A percentile compares a stretch with the other conserved stretches of the same genome.
Conservation (phyloP, 805 yeast species). For the Komagataella kurtzmanii region DNA sequence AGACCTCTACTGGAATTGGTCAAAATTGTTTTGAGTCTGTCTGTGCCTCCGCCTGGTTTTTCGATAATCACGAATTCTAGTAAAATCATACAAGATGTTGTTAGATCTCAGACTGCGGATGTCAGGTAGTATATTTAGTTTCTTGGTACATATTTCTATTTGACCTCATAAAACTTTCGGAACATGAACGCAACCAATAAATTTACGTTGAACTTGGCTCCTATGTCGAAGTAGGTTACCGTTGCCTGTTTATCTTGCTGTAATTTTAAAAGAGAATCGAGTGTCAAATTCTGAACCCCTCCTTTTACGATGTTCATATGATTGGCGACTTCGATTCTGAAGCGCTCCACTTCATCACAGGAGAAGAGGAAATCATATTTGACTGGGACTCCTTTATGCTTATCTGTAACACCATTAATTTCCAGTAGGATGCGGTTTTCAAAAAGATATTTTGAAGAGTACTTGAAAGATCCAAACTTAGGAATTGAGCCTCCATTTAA, state of each 20-base stretch:
- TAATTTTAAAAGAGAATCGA: slow-evolving; percentile 57
- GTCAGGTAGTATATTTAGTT: background rate
- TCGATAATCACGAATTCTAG: background rate
- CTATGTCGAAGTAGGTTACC: slow-evolving; percentile 49
- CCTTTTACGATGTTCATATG: slow-evolving; percentile 44
- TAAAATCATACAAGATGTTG: background rate
- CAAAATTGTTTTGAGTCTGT: background rate
- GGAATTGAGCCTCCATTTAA: slow-evolving; percentile 48
- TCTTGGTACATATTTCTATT: background rate
- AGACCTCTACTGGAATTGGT: background rate
- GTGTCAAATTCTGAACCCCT: slow-evolving; percentile 39
- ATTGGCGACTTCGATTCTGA: slow-evolving; percentile 61
- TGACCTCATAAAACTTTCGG: slow-evolving; percentile 53
- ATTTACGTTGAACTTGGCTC: slow-evolving; percentile 58
- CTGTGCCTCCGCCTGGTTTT: background rate
- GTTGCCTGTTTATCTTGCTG: slow-evolving; percentile 56
- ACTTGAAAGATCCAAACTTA: slow-evolving; percentile 65
- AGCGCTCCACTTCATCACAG: slow-evolving; percentile 61
- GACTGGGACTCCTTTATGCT: slow-evolving; percentile 16
- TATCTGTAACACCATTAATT: slow-evolving; percentile 34
- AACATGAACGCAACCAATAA: slow-evolving; percentile 57
- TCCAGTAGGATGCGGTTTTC: slow-evolving; percentile 60
- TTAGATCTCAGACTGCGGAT: background rate
- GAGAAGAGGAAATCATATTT: slow-evolving; percentile 65
- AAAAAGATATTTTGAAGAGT: slow-evolving; percentile 58